Evolutionary conservation across 768 basidiomycete species (phyloP), one percentile per base, ranked within the genome.

Genomic region (Trametes maxima): DNA sequence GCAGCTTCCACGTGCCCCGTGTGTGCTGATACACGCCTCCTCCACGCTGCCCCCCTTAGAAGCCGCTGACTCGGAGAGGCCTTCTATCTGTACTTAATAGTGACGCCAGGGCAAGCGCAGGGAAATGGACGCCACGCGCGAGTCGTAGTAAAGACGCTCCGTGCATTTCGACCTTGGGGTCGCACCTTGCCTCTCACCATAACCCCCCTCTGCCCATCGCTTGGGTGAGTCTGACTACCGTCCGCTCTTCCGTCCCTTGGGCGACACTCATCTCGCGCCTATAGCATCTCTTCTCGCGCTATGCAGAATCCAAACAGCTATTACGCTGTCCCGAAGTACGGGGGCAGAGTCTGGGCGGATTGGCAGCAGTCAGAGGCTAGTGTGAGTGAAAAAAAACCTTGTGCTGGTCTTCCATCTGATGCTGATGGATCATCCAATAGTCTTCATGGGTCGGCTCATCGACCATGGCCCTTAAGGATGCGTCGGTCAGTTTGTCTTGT

Each of bases 11-110:
- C 51, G 56, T 52, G 66, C 64, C 63, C 60, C 60, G 61, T 66
- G 67, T 51, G 55, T 36, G 43, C 50, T 69, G 69, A 70, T 68
- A 56, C 69, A 70, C 69, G 69, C 69, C 62, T 67, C 22, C 14
- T 28, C 35, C 70, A 68, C 62, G 70, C 67, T 60, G 48, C 43
- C 16, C 49, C 37, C 43, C 14, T 54, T 39, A 21, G 43, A 47
- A 39, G 45, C 57, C 53, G 54, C 33, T 60, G 59, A 62, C 60
- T 59, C 65, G 57, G 46, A 51, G 54, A 35, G 21, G 59, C 46
- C 57, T 47, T 54, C 54, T 57, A 63, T 65, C 59, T 44, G 51
- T 65, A 58, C 67, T 48, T 48, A 44, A 63, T 63, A 21, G 50
- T 67, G 66, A 65, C 66, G 64, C 64, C 60, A 28, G 54, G 57